Base-by-base conservation (phyloP, 129 eudicot species). In the Flaveria robusta region DNA sequence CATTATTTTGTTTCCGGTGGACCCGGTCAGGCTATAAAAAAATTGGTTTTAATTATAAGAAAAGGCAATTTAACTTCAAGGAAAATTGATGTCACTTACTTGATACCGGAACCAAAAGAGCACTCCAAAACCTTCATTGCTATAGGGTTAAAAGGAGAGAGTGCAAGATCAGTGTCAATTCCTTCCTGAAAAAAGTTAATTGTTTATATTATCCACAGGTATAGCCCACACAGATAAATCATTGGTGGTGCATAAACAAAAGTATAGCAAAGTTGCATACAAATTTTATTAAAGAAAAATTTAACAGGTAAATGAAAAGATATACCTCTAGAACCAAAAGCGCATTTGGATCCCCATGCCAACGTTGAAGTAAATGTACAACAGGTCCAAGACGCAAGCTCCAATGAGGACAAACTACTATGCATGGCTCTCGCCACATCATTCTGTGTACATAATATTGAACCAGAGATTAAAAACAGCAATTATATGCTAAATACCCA, bases 371-470 rank as follows among this genome's bases (percentile, higher is more conserved):
- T 76, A 94, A 85, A 85, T 91, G 96, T 66, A 89, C 89, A 71
- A 68, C 87, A 79, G 98, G 93, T 59, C 98, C 98, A 79, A 91
- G 86, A 34, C 96, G 86, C 71, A 94, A 86, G 87, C 93, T 94
- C 93, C 97, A 94, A 80, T 94, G 99, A 77, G 99, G 93, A 85
- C 93, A 87, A 75, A 94, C 55, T 51, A 94, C 93, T 71, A 94
- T 83, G 83, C 99, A 94, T 43, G 99, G 99, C 68, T 94, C 99
- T 86, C 83, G 93, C 99, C 99, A 94, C 79, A 70, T 81, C 70
- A 71, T 88, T 47, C 98, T 90, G 82, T 46, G n/a, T 31, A 41
- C 63, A 79, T 12, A 74, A 34, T 24, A 46, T 20, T 29, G 15
- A 54, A 73, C n/a, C 7, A 69, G 13, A 47, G 24, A 24, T 37